Percentiles rank a stretch among this genome's conserved stretches.
Evolutionary conservation across 179 eudicot species (phyloP).

Genomic region (Spergularia azorica): DNA sequence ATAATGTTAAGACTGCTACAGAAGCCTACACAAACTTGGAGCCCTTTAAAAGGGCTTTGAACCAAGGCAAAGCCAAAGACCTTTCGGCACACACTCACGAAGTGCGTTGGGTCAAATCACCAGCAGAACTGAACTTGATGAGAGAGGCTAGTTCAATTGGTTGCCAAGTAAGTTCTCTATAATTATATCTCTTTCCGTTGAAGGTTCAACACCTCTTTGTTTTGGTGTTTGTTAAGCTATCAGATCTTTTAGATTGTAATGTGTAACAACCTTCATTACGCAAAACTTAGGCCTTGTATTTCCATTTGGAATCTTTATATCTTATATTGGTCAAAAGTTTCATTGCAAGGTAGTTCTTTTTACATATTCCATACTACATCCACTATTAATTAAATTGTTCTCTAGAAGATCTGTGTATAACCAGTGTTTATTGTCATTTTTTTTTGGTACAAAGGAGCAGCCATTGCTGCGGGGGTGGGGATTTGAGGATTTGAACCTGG

Average conservation of each 20-base stretch:
- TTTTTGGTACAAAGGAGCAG: too few species aligned
- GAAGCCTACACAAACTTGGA: slow-evolving; percentile 58
- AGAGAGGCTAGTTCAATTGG: slow-evolving; percentile 80
- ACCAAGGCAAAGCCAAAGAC: slow-evolving; percentile 62
- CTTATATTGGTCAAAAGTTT: too few species aligned
- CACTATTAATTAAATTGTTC: too few species aligned
- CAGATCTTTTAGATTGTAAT: not conserved
- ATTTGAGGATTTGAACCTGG: too few species aligned
- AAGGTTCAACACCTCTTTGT: not conserved
- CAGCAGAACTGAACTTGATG: slow-evolving; percentile 77
- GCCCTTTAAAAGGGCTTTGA: slow-evolving; percentile 52
- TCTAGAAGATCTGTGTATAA: too few species aligned
- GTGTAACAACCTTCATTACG: not conserved
- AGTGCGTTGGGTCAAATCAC: slow-evolving; percentile 82
- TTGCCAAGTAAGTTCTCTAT: slow-evolving; percentile 60
- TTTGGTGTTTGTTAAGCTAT: not conserved
- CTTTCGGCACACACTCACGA: slow-evolving; percentile 68
- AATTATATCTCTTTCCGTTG: not conserved
- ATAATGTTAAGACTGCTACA: slow-evolving; percentile 64
- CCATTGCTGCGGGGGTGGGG: too few species aligned
- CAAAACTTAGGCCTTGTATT: not conserved
- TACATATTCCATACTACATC: too few species aligned
- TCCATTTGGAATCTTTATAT: not conserved
- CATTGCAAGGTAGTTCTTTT: too few species aligned
- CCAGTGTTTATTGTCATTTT: too few species aligned